Evolutionary conservation across 2,329 filamentous ascomycete genomes (phyloP), one percentile per base, ranked within the genome.

Genomic region (Apiospora koreana): DNA sequence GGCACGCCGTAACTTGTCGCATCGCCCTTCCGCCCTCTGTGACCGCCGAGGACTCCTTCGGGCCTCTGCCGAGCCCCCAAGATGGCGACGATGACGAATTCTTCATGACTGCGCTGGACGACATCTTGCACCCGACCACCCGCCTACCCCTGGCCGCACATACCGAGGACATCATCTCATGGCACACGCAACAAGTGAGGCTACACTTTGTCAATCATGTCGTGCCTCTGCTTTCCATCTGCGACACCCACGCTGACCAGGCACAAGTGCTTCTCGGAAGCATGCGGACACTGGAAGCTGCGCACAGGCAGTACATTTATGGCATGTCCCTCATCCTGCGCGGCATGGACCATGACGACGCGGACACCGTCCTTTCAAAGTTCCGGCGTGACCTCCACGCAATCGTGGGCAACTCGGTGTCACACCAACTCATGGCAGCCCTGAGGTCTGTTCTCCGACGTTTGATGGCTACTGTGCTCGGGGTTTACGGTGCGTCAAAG

Each of bases 301-400:
- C 88, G 12, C 83, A 90, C 72, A 82, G 86, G 23, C 85, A 88
- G 74, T 89, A 91, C 74, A 80, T 86, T 23, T 86, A 86, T 75
- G 87, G 88, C 2, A 77, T 91, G 70, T 83, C 83, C 12, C 80
- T 88, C 67, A 83, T 91, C 67, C 75, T 84, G 42, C 82, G 85
- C 70, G 86, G 83, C 25, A 83, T 87, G 73, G 78, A 82, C 14
- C 79, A 80, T 62, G 78, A 76, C 42, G 74, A 77, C 35, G 83
- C 80, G 69, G 78, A 80, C 64, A 77, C 78, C 42, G 82, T 82
- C 48, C 79, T 85, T 9, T 77, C 76, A 68, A 87, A 86, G 69
- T 92, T 93, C 75, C 83, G 82, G 21, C 82, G 86, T 66, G 90
- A 93, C 72, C 79, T 93, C 14, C 86, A 92, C 75, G 89, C 90